phyloP scores from a whole-genome alignment of 2,329 filamentous ascomycete genomes.

The Arthroderma sp. region DNA sequence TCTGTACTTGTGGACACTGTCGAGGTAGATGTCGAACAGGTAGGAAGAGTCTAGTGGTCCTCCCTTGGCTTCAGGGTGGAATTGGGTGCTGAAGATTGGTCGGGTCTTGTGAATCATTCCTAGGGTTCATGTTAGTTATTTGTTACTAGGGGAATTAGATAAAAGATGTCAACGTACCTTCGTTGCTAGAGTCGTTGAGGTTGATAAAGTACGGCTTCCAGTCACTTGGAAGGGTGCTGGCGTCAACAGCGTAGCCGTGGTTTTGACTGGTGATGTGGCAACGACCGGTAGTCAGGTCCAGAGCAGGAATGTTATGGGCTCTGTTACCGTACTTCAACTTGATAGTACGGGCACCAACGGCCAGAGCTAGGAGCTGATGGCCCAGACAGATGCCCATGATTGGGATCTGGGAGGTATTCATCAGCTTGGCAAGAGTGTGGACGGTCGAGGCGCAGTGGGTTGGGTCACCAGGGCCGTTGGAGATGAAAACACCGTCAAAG shows the following conservation, averaged over 20 bases:
- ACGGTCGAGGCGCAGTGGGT: constrained; percentile 93
- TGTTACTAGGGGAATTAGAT: not conserved
- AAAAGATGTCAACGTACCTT: constrained; percentile 43
- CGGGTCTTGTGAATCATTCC: constrained; percentile 89
- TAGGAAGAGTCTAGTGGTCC: constrained; percentile 92
- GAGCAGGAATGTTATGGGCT: constrained; percentile 92
- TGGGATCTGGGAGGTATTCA: constrained; percentile 80
- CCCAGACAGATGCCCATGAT: constrained; percentile 98
- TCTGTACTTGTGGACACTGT: constrained; percentile 85
- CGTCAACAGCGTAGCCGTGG: constrained; percentile 92
- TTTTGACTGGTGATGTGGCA: constrained; percentile 99
- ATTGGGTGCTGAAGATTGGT: constrained; percentile 96
- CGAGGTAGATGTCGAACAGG: constrained; percentile 90
- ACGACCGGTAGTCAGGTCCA: constrained; percentile 87
- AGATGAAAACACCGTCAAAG: constrained; percentile 98
- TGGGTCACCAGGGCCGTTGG: constrained; percentile 94
- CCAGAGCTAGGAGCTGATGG: constrained; percentile 87
- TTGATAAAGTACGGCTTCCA: constrained; percentile 99
- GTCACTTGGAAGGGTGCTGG: constrained; percentile 64
- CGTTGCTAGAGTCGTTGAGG: constrained; percentile 93
- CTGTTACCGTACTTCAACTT: constrained; percentile 99
- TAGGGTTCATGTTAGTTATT: constrained; percentile 13
- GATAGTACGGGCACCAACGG: constrained; percentile 75
- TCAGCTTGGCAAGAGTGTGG: constrained; percentile 79
- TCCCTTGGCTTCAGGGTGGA: constrained; percentile 97